Base-by-base conservation (phyloP, 2,329 filamentous ascomycete genomes). In the Blastomyces parvus region DNA sequence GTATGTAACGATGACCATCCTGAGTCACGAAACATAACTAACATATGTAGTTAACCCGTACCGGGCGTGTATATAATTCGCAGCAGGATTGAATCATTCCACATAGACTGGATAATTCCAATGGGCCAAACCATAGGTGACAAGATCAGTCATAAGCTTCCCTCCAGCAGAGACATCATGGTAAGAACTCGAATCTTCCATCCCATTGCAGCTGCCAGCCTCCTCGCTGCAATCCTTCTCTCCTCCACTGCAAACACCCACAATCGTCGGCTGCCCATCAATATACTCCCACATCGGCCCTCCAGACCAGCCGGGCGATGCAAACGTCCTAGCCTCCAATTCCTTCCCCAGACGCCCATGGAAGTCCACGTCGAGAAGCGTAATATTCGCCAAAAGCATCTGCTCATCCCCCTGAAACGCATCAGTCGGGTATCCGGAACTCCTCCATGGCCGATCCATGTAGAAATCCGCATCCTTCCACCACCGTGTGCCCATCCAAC, bases 131-230 rank as follows among this genome's bases (percentile, higher is more conserved):
- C 59, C 67, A 62, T 69, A 65, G 14, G 46, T 40, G 27, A 68
- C 64, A 44, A 69, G 68, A 48, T 69, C 65, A 19, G 64, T 66
- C 68, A 69, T 69, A 50, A 69, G 65, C 57, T 61, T 67, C 13
- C 68, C 68, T n/a, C 67, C 68, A n/a, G 68, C 67, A 59, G 66
- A 69, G 53, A 69, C 68, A 61, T 68, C 67, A 60, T 69, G 68
- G 53, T 66, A 67, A 8, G 60, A 62, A 30, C 65, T 65, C n/a
- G 48, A 59, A 53, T 66, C 63, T n/a, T 64, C 64, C 17, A 57
- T 48, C 17, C 65, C 65, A 46, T 52, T 57, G 42, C 68, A 69
- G 17, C 68, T 67, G 36, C 64, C 63, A 25, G 62, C 60, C 33
- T 64, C 63, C 53, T 69, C 67, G 53, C 67, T 69, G 56, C 68